Percentiles rank a stretch among this genome's conserved stretches.
These are phyloP conservation scores for Leucocoprinus leucothites DNA, from an alignment of 768 basidiomycete genomes.

Conservation along the genomic window DNA sequence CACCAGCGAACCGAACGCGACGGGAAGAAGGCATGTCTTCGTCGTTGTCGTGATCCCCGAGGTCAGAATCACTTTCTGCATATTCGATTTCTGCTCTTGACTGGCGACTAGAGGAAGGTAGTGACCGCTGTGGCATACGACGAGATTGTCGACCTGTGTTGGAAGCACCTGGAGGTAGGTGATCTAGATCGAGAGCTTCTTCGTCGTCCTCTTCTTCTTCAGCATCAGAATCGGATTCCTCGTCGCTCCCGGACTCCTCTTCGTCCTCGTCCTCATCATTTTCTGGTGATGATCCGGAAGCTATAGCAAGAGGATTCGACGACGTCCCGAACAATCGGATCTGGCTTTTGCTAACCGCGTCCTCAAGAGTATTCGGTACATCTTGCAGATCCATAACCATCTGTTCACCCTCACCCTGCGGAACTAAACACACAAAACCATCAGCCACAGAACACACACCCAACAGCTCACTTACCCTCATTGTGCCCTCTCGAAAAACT, in stretches of 20 bases:
- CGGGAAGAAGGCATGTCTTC: slow-evolving; percentile 20
- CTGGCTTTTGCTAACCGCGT: slow-evolving; percentile 73
- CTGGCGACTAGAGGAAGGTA: slow-evolving; percentile 31
- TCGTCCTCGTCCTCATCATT: slow-evolving; percentile 30
- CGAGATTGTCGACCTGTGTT: slow-evolving; percentile 50
- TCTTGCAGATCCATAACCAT: slow-evolving; percentile 99
- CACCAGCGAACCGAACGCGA: slow-evolving; percentile 39
- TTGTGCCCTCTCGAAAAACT: slow-evolving; percentile 81
- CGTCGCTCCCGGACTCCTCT: slow-evolving; percentile 27
- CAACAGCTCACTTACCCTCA: slow-evolving; percentile 46
- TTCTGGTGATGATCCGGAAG: slow-evolving; percentile 24
- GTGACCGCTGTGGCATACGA: slow-evolving; percentile 41
- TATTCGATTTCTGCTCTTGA: slow-evolving; percentile 52
- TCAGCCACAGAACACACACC: background rate
- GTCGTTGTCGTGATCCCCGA: slow-evolving; percentile 48
- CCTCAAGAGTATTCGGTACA: slow-evolving; percentile 76
- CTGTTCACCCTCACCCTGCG: slow-evolving; percentile 90
- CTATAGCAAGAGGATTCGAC: slow-evolving; percentile 58
- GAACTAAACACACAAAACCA: slow-evolving; percentile 37
- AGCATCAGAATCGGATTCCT: slow-evolving; percentile 26
- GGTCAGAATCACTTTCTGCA: slow-evolving; percentile 79
- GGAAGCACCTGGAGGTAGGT: slow-evolving; percentile 20
- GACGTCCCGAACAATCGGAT: slow-evolving; percentile 86
- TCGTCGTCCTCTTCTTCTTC: slow-evolving; percentile 21
- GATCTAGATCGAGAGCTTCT: slow-evolving; percentile 14